Evolutionary conservation across 768 basidiomycete genomes (phyloP), one percentile per base, ranked within the genome.

Genomic region (Leccinum imitatum): DNA sequence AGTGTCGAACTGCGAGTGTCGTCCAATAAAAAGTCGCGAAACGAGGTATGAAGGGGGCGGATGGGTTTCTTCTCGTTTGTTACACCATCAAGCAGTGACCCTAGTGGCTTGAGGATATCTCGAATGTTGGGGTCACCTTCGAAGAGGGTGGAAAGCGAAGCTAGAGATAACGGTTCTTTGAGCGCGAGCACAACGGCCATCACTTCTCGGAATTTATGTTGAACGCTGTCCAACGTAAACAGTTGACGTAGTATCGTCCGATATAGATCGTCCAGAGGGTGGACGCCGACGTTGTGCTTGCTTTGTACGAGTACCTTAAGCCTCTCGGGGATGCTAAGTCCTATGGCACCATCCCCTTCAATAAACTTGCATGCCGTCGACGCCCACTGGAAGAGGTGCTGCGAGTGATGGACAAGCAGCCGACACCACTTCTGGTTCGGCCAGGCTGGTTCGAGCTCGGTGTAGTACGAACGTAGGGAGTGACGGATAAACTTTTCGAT

Each of bases 311-410:
- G 67, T 37, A 55, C 47, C 25, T 55, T 23, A 9, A 69, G 56
- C 14, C 63, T 63, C 15, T 70, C 61, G 13, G 4, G n/a, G 9
- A 63, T 23, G 27, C 19, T 47, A 15, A 65, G 55, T 15, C 66
- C 69, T 21, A 55, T 37, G 10, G 65, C 54, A 23, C 59, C 62
- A n/a, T 60, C 60, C 8, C 70, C 66, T 30, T 65, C 56, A 30
- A 74, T 69, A 23, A 65, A 71, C 10, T 52, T 57, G 60, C 72
- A 73, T 6, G 68, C 75, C 3, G 72, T 72, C 15, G 58, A 66
- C 1, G 75, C 73, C 73, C 72, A 76, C 54, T 74, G 70, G 55
- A 76, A 75, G 23, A 75, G 68, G 15, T 60, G 72, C 19, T 75
- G 67, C 1, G 73, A 71, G 15, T 57, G 67, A 14, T 59, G 35